Conservation (phyloP, 2,329 filamentous ascomycete species). For the Bipolaris sorokiniana region DNA sequence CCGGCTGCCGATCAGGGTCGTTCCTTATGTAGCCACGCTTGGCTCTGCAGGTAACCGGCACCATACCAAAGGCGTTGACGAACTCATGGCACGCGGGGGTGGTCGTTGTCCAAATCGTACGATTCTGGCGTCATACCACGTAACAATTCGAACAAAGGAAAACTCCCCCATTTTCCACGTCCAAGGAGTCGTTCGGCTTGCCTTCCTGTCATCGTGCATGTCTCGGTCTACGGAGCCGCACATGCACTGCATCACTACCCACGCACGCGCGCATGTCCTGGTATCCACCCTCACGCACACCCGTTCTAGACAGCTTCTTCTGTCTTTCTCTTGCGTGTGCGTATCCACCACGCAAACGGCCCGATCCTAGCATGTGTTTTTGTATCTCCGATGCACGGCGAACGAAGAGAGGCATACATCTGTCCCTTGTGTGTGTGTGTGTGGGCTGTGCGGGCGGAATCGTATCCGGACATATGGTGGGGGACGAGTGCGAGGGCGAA, state of each 20-base stretch:
- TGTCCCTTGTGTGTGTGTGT: neutral
- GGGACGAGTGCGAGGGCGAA: neutral
- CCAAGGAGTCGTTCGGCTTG: neutral
- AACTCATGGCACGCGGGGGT: neutral
- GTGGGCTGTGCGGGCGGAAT: constrained; percentile 3
- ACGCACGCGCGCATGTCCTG: neutral
- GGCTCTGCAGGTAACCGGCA: constrained; percentile 6
- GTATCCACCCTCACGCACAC: neutral
- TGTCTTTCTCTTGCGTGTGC: neutral
- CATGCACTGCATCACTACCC: neutral
- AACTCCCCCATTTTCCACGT: neutral
- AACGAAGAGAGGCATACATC: neutral
- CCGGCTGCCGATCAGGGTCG: constrained; percentile 6
- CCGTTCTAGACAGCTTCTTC: neutral
- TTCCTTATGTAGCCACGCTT: constrained; percentile 2
- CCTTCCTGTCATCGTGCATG: neutral
- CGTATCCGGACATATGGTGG: neutral
- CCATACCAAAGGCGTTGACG: neutral
- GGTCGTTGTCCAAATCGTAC: neutral
- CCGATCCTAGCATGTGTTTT: neutral
- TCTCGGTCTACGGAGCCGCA: constrained; percentile 1
- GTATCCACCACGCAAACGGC: neutral
- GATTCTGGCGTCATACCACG: constrained; percentile 2
- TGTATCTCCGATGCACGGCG: neutral
- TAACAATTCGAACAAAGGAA: neutral